phyloP scores from a whole-genome alignment of 164 flowering plant species.

The Tetrastigma voinierianum region DNA sequence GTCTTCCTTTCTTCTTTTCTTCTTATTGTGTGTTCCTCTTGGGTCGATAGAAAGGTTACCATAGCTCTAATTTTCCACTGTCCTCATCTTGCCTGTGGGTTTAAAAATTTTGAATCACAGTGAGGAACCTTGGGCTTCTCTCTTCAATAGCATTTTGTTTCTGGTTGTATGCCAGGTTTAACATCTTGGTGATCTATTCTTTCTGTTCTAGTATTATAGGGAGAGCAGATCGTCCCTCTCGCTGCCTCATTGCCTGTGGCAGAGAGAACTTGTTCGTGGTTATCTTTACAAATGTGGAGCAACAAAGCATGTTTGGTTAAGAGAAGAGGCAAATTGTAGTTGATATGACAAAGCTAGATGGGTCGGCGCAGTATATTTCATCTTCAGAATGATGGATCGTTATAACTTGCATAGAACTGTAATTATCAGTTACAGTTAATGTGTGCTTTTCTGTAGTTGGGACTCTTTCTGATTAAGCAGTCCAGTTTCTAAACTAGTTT shows the following conservation, averaged over 20 bases:
- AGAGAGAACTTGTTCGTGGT: constrained; percentile 93
- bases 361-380: constrained; percentile 67
- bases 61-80: too few species aligned
- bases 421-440: too few species aligned
- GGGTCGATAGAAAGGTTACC: too few species aligned
- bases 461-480: too few species aligned
- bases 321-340: constrained; percentile 71
- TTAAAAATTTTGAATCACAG: too few species aligned
- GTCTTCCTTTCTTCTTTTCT: too few species aligned
- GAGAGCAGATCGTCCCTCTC: constrained; percentile 88
- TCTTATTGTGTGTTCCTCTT: too few species aligned
- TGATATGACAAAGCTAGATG: constrained; percentile 81
- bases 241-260: constrained; percentile 87
- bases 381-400: not conserved
- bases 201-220: constrained; percentile 41
- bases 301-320: constrained; percentile 80
- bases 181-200: not conserved
- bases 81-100: too few species aligned
- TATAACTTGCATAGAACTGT: not conserved
- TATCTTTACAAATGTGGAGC: constrained; percentile 90
- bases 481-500: too few species aligned
- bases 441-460: too few species aligned
- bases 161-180: too few species aligned
- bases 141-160: not conserved
- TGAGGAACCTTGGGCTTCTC: not conserved